Percentiles rank a stretch among this genome's conserved stretches.
These are phyloP conservation scores for Pleurotus salmoneostramineus DNA, from an alignment of 768 basidiomycete genomes.

Conservation along the genomic window DNA sequence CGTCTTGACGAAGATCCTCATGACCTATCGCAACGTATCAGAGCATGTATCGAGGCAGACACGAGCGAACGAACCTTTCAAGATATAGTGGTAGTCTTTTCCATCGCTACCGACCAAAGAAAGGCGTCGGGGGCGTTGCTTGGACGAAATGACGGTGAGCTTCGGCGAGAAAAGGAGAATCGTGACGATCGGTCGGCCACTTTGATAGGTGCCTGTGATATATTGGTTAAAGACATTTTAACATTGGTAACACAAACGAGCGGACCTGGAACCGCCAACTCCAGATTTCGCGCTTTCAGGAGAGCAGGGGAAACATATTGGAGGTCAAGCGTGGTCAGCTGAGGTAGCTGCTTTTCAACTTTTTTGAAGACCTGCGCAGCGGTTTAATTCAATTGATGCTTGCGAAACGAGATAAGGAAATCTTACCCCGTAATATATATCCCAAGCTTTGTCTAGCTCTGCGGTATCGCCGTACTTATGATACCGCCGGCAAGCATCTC, in stretches of 20 bases:
- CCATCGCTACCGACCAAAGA: conserved; percentile 89
- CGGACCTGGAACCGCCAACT: conserved; percentile 92
- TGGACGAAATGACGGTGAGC: conserved; percentile 90
- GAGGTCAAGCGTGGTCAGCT: conserved; percentile 85
- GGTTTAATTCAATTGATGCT: neutral
- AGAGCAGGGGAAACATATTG: conserved; percentile 97
- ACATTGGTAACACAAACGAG: conserved; percentile 1
- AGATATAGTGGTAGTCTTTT: conserved; percentile 83
- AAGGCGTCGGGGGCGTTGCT: conserved; percentile 91
- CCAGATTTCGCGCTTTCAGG: conserved; percentile 83
- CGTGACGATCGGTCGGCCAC: conserved; percentile 76
- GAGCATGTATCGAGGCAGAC: neutral
- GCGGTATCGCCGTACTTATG: conserved; percentile 80
- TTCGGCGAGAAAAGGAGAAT: conserved; percentile 87
- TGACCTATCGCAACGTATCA: conserved; percentile 57
- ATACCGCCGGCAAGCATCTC: conserved; percentile 87
- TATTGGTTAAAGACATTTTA: neutral
- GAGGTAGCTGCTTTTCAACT: conserved; percentile 90
- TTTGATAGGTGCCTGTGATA: conserved; percentile 80
- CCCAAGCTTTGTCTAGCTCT: conserved; percentile 97
- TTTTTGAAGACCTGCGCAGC: conserved; percentile 82
- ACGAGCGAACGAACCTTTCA: conserved; percentile 65
- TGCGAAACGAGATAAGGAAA: neutral
- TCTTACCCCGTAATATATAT: conserved; percentile 91
- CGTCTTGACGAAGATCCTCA: conserved; percentile 98